Evolutionary conservation across 2,329 filamentous ascomycete genomes (phyloP), one percentile per base, ranked within the genome.

Genomic region (Aspergillus quadricinctus): DNA sequence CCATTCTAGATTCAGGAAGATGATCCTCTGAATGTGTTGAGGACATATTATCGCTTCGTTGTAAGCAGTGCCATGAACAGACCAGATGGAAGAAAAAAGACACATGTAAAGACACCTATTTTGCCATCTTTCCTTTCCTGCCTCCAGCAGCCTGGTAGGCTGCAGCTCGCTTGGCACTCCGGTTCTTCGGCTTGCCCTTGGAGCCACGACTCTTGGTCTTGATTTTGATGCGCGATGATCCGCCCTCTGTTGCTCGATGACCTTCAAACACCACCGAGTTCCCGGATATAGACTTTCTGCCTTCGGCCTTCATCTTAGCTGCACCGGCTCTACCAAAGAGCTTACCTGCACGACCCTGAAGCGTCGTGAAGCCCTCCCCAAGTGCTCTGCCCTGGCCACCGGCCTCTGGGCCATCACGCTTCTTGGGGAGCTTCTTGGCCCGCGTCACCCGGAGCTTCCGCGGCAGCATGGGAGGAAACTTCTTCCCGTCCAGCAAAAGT

Each of bases 401-500:
- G 21, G 27, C 54, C 6, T 55, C 58, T 3, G 54, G 57, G 11
- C 53, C 61, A 17, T 66, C 63, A 6, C 63, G 61, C 54, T 69
- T 81, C 61, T 82, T 81, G 61, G 77, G 76, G 63, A 83, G 72
- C 53, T 88, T 88, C 74, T 92, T 93, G 69, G 94, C 94, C 58
- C 94, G 87, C 49, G 85, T 88, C 49, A 99, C 92, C 53, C 94
- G 88, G 35, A 99, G 80, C 63, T 87, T 83, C 48, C 94, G 87
- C 9, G 93, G 93, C n/a, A 97, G 85, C 84, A 97, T 87, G 19
- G 93, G 93, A 17, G 93, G 92, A 69, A 92, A 97, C 66, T 90
- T 94, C 80, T 97, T 96, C 60, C 86, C 92, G 71, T 97, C 84
- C 59, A 93, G 84, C 41, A 95, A 82, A 11, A 99, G 82, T 1